Conservation (phyloP, 768 basidiomycete genomes). For the Cystobasidium tubakii region DNA sequence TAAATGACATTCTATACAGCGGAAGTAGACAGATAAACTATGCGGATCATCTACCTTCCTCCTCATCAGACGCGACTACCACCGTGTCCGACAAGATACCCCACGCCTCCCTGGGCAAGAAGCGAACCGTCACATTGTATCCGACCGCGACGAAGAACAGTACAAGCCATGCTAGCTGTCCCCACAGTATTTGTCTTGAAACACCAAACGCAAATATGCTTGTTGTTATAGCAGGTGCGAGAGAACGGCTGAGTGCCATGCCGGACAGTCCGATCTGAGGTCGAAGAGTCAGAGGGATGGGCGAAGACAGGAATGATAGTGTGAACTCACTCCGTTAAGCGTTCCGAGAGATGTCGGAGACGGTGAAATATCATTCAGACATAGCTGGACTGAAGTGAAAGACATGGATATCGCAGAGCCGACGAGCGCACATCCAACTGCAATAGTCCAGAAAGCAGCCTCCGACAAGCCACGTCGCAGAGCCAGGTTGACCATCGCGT, state of each 20-base stretch:
- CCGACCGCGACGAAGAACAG: constrained; percentile 3
- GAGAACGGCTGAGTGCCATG: not conserved
- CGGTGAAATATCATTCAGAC: constrained; percentile 29
- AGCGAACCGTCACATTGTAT: not conserved
- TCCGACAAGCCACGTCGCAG: constrained; percentile 11
- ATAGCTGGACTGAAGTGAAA: constrained; percentile 17
- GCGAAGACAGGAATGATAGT: no score
- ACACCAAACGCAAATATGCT: constrained; percentile 32
- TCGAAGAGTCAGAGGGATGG: not conserved
- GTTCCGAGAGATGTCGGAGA: constrained; percentile 20
- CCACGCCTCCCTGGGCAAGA: constrained; percentile 10
- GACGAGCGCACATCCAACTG: not conserved
- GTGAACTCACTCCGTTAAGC: constrained; percentile 25
- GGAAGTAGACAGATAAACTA: no score
- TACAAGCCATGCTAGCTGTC: constrained; percentile 30
- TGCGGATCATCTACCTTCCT: no score
- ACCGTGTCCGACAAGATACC: not conserved
- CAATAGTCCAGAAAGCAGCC: constrained; percentile 25
- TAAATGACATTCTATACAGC: no score
- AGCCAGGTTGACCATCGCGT: constrained; percentile 18
- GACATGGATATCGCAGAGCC: constrained; percentile 25
- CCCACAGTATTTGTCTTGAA: constrained; percentile 16
- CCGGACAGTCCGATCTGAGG: constrained; percentile 19
- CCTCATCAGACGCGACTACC: not conserved
- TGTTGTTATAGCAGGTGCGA: constrained; percentile 11